These are phyloP conservation scores for Phaffia rhodozyma DNA, from an alignment of 1,284 basidiomycete species.

Conservation along the genomic window DNA sequence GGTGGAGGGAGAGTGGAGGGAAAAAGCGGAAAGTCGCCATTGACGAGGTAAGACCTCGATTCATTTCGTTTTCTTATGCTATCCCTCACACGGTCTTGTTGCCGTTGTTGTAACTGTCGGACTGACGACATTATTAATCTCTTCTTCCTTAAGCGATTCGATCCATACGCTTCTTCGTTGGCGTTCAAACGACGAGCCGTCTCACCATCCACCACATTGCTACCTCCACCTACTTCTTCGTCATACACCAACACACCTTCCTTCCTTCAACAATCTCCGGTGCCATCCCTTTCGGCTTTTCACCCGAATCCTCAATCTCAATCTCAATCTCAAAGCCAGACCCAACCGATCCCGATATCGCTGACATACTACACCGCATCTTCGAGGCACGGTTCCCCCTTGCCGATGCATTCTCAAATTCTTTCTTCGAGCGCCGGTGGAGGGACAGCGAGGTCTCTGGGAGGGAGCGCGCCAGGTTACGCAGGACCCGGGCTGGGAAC, in stretches of 20 bases:
- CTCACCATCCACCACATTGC: conserved; percentile 7
- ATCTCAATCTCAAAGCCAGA: too few species aligned
- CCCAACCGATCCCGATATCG: too few species aligned
- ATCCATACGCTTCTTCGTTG: conserved; percentile 2
- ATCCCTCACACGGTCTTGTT: too few species aligned
- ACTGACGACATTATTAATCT: background rate
- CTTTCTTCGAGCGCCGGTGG: background rate
- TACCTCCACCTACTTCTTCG: background rate
- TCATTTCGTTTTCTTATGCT: too few species aligned
- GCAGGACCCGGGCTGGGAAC: conserved; percentile 5
- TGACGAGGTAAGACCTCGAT: conserved; percentile 1
- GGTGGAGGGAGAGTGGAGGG: background rate
- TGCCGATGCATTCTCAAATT: background rate
- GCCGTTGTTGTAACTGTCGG: background rate
- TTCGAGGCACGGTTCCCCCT: background rate
- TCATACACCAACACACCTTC: too few species aligned
- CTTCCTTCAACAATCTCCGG: too few species aligned
- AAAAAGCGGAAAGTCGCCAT: conserved; percentile 11
- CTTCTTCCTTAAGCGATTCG: background rate
- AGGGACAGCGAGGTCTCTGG: background rate
- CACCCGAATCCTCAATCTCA: too few species aligned
- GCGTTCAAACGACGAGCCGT: conserved; percentile 11
- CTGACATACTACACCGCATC: too few species aligned
- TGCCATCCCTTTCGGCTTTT: too few species aligned
- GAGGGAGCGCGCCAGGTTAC: conserved; percentile 5